phyloP scores from a whole-genome alignment of 768 basidiomycete genomes.

The Favolaschia claudopus region DNA sequence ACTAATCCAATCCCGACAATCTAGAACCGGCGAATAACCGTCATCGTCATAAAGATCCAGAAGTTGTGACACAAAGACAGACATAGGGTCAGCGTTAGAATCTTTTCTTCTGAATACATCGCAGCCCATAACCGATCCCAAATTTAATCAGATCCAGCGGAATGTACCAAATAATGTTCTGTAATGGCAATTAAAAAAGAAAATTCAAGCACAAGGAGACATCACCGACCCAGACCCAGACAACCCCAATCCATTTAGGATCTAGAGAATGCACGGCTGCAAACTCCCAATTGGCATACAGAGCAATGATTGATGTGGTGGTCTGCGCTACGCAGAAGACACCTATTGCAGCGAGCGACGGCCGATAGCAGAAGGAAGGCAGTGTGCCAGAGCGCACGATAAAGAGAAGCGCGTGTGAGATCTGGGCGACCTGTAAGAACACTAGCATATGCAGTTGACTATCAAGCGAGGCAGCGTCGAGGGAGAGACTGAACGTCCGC shows the following conservation, averaged over 20 bases:
- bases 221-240: constrained; percentile 90
- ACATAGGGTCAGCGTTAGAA: no score
- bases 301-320: constrained; percentile 93
- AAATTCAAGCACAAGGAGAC: neutral
- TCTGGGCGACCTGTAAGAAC: constrained; percentile 96
- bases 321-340: constrained; percentile 95
- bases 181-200: constrained; percentile 24
- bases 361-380: constrained; percentile 96
- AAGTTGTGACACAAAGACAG: no score
- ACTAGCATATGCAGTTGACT: constrained; percentile 82
- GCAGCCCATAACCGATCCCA: no score
- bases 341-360: constrained; percentile 82
- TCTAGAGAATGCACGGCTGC: constrained; percentile 83
- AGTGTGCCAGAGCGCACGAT: constrained; percentile 87
- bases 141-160: constrained; percentile 96
- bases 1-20: no score
- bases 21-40: no score
- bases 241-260: constrained; percentile 94
- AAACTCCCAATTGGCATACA: constrained; percentile 93
- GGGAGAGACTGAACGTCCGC: constrained; percentile 75
- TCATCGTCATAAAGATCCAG: no score
- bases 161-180: constrained; percentile 96
- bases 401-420: constrained; percentile 97
- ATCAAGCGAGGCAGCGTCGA: constrained; percentile 55
- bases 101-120: no score